A percentile compares a stretch with the other conserved stretches of the same genome.
These are phyloP conservation scores for Blumeriella jaapii DNA, from an alignment of 2,329 filamentous ascomycete species.

Conservation along the genomic window DNA sequence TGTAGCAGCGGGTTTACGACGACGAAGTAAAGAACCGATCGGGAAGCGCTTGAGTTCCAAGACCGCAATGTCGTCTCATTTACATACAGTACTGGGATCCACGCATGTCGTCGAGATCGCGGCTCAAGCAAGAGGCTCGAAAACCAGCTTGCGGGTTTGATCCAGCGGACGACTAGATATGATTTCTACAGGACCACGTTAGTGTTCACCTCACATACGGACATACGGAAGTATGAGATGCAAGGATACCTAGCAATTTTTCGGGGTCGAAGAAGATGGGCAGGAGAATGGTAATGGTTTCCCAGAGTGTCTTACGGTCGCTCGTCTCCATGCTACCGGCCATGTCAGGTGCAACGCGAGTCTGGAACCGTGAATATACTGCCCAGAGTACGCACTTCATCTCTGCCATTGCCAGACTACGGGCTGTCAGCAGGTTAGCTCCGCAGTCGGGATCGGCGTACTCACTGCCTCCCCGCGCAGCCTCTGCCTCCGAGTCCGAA, in stretches of 20 bases:
- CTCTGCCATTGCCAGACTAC: slow-evolving; percentile 49
- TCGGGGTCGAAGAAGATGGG: no score
- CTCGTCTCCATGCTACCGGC: slow-evolving; percentile 49
- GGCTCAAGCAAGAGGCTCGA: slow-evolving; percentile 8
- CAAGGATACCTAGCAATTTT: no score
- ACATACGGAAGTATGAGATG: no score
- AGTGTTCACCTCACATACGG: no score
- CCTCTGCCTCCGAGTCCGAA: slow-evolving; percentile 55
- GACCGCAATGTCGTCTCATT: not conserved
- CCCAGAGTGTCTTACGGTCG: no score
- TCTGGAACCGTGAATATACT: slow-evolving; percentile 48
- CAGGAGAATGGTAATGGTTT: no score
- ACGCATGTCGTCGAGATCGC: not conserved
- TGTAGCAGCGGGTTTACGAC: no score
- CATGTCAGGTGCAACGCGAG: slow-evolving; percentile 40
- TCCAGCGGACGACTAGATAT: slow-evolving; percentile 53
- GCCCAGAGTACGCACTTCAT: slow-evolving; percentile 56
- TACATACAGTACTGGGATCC: not conserved
- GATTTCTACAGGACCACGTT: no score
- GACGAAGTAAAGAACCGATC: no score
- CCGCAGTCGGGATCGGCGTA: slow-evolving; percentile 15
- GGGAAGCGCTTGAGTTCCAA: no score
- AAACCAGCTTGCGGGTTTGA: slow-evolving; percentile 42
- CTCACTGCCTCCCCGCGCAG: slow-evolving; percentile 57
- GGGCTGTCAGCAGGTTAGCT: not conserved